Percentiles rank a stretch among this genome's conserved stretches.
Conservation (phyloP, 2,329 filamentous ascomycete species). For the Fusarium coicis region DNA sequence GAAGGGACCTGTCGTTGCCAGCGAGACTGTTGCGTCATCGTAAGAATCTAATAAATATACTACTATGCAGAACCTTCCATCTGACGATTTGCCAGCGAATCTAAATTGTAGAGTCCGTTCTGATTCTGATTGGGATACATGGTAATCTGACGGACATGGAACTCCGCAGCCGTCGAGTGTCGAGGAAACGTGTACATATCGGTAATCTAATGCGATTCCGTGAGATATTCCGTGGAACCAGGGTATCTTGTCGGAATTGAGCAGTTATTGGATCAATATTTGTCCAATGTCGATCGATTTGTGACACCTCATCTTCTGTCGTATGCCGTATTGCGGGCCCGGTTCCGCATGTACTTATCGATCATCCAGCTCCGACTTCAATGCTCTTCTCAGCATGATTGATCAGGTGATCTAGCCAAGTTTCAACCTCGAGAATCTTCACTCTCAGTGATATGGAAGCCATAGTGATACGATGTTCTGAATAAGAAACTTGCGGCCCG, state of each 20-base stretch:
- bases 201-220: neutral
- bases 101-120: neutral
- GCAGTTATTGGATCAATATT: neutral
- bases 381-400: fast-evolving
- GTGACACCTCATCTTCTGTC: neutral
- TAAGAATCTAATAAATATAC: neutral
- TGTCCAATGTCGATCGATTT: neutral
- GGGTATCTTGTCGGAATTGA: neutral
- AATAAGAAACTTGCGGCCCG: neutral
- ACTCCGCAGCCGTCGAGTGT: neutral
- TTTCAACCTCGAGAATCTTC: neutral
- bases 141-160: neutral
- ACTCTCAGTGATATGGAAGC: neutral
- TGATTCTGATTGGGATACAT: neutral
- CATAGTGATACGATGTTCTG: neutral
- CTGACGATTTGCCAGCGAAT: neutral
- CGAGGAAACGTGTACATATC: neutral
- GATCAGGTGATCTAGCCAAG: neutral
- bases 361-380: neutral
- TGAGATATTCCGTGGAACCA: neutral
- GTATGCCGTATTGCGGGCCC: neutral
- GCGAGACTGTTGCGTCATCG: slow-evolving; percentile 8
- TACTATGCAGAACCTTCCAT: neutral
- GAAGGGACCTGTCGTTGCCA: slow-evolving; percentile 33
- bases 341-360: neutral